These are phyloP conservation scores for Cymodocea nodosa DNA, from an alignment of 116 monocot species.

Conservation along the genomic window DNA sequence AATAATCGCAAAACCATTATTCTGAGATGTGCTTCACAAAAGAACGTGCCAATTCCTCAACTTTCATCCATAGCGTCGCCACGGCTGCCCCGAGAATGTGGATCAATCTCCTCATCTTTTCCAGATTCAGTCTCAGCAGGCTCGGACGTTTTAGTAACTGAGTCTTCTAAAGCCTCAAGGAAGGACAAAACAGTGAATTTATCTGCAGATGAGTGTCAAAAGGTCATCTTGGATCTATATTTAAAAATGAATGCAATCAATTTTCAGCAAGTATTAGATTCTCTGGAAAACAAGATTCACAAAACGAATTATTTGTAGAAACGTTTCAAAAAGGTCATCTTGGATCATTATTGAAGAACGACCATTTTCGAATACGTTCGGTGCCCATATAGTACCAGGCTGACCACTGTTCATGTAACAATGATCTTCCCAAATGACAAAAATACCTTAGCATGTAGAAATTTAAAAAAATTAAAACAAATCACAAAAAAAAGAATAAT, in stretches of 20 bases:
- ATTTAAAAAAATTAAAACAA: too few species aligned
- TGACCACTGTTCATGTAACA: too few species aligned
- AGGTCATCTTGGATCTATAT: not conserved
- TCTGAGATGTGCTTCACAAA: not conserved
- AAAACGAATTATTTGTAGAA: too few species aligned
- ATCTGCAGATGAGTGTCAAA: conserved; percentile 28
- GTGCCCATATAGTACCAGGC: too few species aligned
- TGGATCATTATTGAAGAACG: not conserved
- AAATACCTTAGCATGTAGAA: too few species aligned
- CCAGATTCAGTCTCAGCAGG: conserved; percentile 12
- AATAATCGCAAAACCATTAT: too few species aligned
- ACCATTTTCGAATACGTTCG: too few species aligned
- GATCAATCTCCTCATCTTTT: conserved; percentile 11
- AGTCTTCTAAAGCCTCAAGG: conserved; percentile 89
- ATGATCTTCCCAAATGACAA: too few species aligned
- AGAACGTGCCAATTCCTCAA: conserved; percentile 7
- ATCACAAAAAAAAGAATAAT: too few species aligned
- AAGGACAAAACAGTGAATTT: conserved; percentile 81
- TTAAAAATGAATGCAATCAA: too few species aligned
- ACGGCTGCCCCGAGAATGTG: conserved; percentile 17
- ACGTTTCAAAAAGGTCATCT: not conserved
- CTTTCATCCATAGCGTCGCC: conserved; percentile 73
- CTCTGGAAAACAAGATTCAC: too few species aligned
- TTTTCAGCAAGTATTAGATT: too few species aligned
- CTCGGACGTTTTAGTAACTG: conserved; percentile 14